Conservation (phyloP, 768 basidiomycete genomes). For the Boletus tomentosulus region DNA sequence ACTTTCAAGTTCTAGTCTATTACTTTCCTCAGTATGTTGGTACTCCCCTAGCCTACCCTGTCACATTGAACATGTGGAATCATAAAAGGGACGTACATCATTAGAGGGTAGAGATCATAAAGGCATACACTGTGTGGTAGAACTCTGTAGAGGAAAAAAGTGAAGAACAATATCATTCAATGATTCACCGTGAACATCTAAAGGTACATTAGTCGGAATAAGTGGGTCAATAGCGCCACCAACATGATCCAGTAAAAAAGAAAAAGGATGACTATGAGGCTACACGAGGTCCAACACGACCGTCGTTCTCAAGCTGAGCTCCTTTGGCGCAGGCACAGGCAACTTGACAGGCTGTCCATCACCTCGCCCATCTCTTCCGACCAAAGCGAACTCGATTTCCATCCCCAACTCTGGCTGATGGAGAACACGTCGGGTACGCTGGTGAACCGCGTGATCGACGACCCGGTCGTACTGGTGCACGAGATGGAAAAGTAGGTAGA, state of each 20-base stretch:
- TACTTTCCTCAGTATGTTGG: too few relatives aligned
- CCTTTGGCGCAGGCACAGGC: constrained; percentile 29
- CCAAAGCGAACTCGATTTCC: constrained; percentile 44
- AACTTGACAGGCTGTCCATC: constrained; percentile 30
- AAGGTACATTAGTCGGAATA: background rate
- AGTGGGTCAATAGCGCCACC: background rate
- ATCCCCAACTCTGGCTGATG: constrained; percentile 42
- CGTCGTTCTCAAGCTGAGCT: constrained; percentile 72
- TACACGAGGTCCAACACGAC: constrained; percentile 77
- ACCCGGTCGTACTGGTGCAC: constrained; percentile 79
- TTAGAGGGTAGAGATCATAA: too few relatives aligned
- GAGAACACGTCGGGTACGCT: constrained; percentile 84
- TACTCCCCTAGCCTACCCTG: too few relatives aligned
- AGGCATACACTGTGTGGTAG: too few relatives aligned
- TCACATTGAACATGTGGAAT: too few relatives aligned
- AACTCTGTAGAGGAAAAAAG: too few relatives aligned
- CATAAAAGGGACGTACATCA: too few relatives aligned
- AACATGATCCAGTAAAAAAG: background rate
- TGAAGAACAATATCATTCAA: too few relatives aligned
- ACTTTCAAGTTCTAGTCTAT: too few relatives aligned
- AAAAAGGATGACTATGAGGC: background rate
- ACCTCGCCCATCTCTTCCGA: constrained; percentile 46
- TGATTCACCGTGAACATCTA: too few relatives aligned
- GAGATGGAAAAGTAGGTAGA: constrained; percentile 79
- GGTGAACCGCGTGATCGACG: constrained; percentile 77